A percentile compares a stretch with the other conserved stretches of the same genome.
Evolutionary conservation across 83 land plant species (phyloP).

Genomic region (Picea abies): DNA sequence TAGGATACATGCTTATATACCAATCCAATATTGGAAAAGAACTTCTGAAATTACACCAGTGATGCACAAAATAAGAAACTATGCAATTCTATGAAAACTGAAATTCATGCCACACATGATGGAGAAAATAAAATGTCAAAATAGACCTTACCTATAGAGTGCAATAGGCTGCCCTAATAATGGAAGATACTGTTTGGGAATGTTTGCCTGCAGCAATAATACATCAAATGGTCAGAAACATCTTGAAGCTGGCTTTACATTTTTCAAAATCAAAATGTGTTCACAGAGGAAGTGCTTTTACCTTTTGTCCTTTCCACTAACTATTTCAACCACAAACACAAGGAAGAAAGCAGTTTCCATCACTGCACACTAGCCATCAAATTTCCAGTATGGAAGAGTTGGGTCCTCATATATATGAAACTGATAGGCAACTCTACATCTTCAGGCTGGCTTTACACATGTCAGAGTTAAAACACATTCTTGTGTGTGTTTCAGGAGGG

Average conservation of each 20-base stretch:
- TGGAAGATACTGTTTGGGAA: constrained; percentile 99
- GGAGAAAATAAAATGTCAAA: not conserved
- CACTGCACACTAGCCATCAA: not conserved
- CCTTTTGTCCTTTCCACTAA: not conserved
- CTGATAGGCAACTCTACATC: too few species aligned
- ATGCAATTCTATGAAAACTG: not conserved
- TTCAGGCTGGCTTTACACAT: too few species aligned
- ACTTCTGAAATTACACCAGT: too few species aligned
- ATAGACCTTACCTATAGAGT: constrained; percentile 72
- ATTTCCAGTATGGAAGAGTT: not conserved
- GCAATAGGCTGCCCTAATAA: constrained; percentile 94
- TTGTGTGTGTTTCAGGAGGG: too few species aligned
- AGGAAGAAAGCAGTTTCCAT: not conserved
- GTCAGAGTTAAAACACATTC: too few species aligned
- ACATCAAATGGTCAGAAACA: not conserved
- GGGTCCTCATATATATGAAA: too few species aligned
- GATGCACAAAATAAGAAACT: not conserved
- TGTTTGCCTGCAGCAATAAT: constrained; percentile 62
- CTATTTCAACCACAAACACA: not conserved
- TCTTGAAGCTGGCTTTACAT: too few species aligned
- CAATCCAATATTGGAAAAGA: not conserved
- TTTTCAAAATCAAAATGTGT: not conserved
- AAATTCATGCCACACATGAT: not conserved
- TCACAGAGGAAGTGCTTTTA: not conserved
- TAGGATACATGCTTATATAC: not conserved